Percentiles rank a stretch among this genome's conserved stretches.
These are phyloP conservation scores for Balakata baccata DNA, from an alignment of 345 rosid genomes.

Conservation along the genomic window DNA sequence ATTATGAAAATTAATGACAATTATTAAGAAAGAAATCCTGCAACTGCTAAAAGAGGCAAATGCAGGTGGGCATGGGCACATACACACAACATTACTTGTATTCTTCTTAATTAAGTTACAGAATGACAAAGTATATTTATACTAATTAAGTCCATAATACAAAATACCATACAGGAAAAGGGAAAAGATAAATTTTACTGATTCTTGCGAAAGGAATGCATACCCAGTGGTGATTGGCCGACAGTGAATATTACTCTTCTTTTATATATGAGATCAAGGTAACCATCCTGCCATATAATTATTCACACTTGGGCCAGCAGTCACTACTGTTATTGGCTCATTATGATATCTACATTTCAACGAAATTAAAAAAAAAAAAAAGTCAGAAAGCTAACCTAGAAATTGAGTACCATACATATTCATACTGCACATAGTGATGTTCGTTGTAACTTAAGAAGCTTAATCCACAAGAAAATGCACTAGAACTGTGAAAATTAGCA, in stretches of 20 bases:
- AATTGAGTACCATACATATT: too few species aligned
- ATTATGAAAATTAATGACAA: not conserved
- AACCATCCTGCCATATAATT: slow-evolving; percentile 91
- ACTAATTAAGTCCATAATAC: slow-evolving; percentile 10
- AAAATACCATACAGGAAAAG: slow-evolving; percentile 12
- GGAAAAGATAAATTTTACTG: not conserved
- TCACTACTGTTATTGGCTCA: slow-evolving; percentile 50
- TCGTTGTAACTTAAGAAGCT: too few species aligned
- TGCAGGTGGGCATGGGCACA: slow-evolving; percentile 10
- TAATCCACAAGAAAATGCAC: not conserved
- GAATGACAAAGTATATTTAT: slow-evolving; percentile 1
- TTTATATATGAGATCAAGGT: slow-evolving; percentile 38
- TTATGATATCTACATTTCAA: slow-evolving; percentile 56
- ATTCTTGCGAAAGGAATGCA: slow-evolving; percentile 5
- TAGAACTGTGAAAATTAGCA: not conserved
- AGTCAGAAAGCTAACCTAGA: too few species aligned
- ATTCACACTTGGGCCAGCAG: slow-evolving; percentile 72
- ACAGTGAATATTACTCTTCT: not conserved
- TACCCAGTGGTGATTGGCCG: slow-evolving; percentile 8
- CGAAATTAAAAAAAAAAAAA: not conserved
- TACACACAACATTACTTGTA: slow-evolving; percentile 15
- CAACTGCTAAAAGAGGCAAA: not conserved
- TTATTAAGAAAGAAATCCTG: slow-evolving; percentile 18
- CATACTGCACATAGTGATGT: too few species aligned
- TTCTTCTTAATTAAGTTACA: slow-evolving; percentile 5